Base-by-base conservation (phyloP, 2,329 filamentous ascomycete species). In the Cladosporium sp. region DNA sequence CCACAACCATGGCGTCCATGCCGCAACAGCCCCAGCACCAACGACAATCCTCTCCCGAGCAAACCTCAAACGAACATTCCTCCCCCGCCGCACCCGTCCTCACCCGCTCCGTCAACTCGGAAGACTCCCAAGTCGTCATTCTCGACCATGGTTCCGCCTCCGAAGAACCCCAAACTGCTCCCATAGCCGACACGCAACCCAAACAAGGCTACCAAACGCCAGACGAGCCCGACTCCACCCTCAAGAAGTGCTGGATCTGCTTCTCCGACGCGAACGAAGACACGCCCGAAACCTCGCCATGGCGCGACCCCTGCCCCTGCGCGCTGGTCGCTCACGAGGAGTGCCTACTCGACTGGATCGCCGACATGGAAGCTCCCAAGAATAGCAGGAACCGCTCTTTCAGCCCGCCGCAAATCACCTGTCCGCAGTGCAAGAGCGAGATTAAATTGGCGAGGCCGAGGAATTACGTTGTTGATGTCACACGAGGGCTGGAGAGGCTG, bases 291-390 rank as follows among this genome's bases (percentile, higher is more conserved):
- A 79, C 79, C 20, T 76, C 77, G 2, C 76, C 78, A 58, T 99
- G 93, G 92, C 84, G 89, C 39, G 88, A 86, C 49, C 91, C 93
- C 1, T 99, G 93, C 66, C 86, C 86, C 0, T 99, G 93, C 70
- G 90, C 88, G 11, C 77, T 99, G 34, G 88, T 88, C 50, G 93
- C 91, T 1, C 93, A 99, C 67, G 90, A 97, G 67, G 80, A 83
- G 54, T 96, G 91, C 66, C 78, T 97, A 58, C 77, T 97, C 34
- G 86, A 89, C 62, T 99, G 91, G 91, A 86, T 97, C 15, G 86
- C 88, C n/a, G 89, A 96, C 64, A 82, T 89, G 64, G 90, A 96
- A 70, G 75, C 79, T 18, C 80, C 80, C 1, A 77, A 73, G 32
- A 70, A 79, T 15, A 64, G 73, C 54, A 71, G 73, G 57, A 68